Evolutionary conservation across 345 rosid genomes (phyloP), one percentile per base, ranked within the genome.

Genomic region (Moringa oleifera): DNA sequence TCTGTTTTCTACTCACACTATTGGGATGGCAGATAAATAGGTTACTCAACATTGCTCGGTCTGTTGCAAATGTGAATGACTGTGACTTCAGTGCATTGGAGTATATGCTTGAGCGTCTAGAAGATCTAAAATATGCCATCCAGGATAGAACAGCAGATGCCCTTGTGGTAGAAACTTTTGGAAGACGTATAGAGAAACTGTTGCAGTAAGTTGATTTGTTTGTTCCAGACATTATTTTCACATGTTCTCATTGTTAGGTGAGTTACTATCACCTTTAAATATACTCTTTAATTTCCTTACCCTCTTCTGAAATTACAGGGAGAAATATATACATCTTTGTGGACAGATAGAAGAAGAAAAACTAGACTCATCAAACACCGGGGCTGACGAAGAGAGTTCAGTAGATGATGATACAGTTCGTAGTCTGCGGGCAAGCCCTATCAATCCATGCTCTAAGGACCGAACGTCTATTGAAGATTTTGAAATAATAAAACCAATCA

Each of bases 101-200:
- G 67, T 80, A 65, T 64, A 75, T 94, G 95, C 83, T 94, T 64
- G 91, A 82, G 68, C 84, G 77, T 54, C 66, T 90, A 55, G 89
- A 94, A 67, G 95, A 90, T 68, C 79, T 94, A 16, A 94, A 88
- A 71, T 94, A 94, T 23, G 83, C 86, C 66, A 86, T 90, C 68
- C 96, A 94, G 78, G 99, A 94, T 64, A 77, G 96, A 74, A 90
- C 88, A 71, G 96, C 88, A 68, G 99, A 90, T 73, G 99, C 92
- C 21, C 92, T 94, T 36, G 80, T 90, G 61, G 92, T 94, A 31
- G 99, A 94, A 83, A 94, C 99, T 9, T 90, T 94, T 79, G 99
- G 99, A 71, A 80, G 97, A 73, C 85, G 97, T 25, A 85, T 88
- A 63, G 97, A 94, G 84, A 94, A 94, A 76, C 85, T 94, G 64